phyloP scores from a whole-genome alignment of 1,284 basidiomycete species.

The Ganoderma meredithae region DNA sequence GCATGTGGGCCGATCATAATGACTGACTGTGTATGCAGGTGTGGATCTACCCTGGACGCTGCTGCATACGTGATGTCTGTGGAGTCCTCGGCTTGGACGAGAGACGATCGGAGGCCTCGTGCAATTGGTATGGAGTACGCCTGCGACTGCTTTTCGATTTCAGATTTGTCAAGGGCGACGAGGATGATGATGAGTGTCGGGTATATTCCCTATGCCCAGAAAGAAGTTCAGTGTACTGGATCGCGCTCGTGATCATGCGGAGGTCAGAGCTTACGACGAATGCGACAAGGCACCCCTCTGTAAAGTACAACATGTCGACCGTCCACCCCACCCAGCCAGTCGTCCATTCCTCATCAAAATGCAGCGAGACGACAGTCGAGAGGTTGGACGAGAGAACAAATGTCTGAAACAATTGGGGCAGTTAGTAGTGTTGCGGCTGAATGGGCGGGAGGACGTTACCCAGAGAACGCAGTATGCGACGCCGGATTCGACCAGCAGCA shows the following conservation, averaged over 20 bases:
- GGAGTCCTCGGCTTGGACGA: neutral
- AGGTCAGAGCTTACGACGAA: neutral
- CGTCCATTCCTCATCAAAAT: neutral
- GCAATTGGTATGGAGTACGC: too few relatives aligned
- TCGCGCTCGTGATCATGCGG: too few relatives aligned
- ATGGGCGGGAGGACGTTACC: neutral
- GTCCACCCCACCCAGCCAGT: neutral
- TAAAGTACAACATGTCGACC: neutral
- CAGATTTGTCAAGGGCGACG: constrained; percentile 15
- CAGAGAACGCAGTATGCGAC: neutral
- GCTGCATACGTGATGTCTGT: neutral
- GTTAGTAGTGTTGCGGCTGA: too few relatives aligned
- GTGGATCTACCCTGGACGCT: neutral
- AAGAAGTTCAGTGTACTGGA: neutral
- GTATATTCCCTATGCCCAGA: constrained; percentile 8
- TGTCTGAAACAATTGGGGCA: neutral
- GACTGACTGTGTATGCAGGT: neutral
- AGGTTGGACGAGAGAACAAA: neutral
- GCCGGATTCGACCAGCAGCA: constrained; percentile 4
- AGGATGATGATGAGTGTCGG: constrained; percentile 17
- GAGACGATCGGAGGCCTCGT: neutral
- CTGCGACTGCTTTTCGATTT: neutral
- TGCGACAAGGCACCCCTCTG: neutral
- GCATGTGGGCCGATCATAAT: neutral
- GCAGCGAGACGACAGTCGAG: neutral